A percentile compares a stretch with the other conserved stretches of the same genome.
Conservation (phyloP, 805 yeast genomes). For the Candida broadrunensis region DNA sequence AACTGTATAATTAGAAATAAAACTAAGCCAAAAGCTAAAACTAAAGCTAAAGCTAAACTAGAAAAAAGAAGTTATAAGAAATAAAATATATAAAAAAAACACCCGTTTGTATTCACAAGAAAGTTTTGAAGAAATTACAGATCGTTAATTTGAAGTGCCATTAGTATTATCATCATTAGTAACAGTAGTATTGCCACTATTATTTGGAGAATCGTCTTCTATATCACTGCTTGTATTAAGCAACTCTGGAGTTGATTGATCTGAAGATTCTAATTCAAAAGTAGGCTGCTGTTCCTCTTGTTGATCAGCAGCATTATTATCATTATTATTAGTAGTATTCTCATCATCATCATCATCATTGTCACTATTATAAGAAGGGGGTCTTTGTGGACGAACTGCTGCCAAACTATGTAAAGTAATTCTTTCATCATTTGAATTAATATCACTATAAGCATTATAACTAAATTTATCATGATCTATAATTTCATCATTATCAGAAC, state of each 20-base stretch:
- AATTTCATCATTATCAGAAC: conserved; percentile 10
- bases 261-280: not conserved
- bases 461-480: conserved; percentile 28
- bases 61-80: too few relatives aligned
- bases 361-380: conserved; percentile 34
- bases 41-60: too few relatives aligned
- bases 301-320: not conserved
- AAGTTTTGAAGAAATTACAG: too few relatives aligned
- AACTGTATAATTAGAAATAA: too few relatives aligned
- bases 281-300: not conserved
- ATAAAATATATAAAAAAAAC: too few relatives aligned
- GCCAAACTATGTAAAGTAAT: conserved; percentile 38
- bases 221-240: not conserved
- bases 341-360: conserved; percentile 1
- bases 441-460: conserved; percentile 40
- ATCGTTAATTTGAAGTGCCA: too few relatives aligned
- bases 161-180: too few relatives aligned
- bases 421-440: conserved; percentile 35
- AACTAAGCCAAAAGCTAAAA: too few relatives aligned
- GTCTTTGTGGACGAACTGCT: conserved; percentile 24
- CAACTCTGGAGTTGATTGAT: not conserved
- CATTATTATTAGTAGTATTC: not conserved
- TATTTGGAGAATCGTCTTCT: too few relatives aligned
- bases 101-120: too few relatives aligned
- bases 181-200: not conserved